A percentile compares a stretch with the other conserved stretches of the same genome.
Conservation (phyloP, 2,329 filamentous ascomycete genomes). For the Blastomyces silverae region DNA sequence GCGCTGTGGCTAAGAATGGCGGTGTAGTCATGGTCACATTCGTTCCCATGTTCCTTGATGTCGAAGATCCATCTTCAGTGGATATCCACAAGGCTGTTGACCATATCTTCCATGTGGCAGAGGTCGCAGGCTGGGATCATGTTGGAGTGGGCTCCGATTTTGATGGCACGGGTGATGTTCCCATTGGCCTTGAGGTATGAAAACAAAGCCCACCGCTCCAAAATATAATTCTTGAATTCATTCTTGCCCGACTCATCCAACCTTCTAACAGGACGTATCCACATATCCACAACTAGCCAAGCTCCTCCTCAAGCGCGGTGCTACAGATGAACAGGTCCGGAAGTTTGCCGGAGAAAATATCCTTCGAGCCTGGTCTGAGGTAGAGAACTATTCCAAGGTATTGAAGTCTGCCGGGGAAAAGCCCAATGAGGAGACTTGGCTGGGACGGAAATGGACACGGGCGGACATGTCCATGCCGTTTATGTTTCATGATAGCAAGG, state of each 20-base stretch:
- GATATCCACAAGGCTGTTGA: constrained; percentile 36
- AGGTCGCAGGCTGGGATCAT: constrained; percentile 30
- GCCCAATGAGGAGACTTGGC: constrained; percentile 22
- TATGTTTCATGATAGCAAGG: constrained; percentile 8
- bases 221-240: no score
- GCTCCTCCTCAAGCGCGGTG: constrained; percentile 14
- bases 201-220: not conserved
- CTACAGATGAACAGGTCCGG: constrained; percentile 35
- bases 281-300: constrained; percentile 15
- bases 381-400: constrained; percentile 14
- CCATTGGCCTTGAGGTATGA: constrained; percentile 25
- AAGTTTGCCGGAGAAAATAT: constrained; percentile 38
- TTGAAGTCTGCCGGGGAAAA: constrained; percentile 21
- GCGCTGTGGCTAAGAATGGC: constrained; percentile 32
- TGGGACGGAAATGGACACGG: constrained; percentile 17
- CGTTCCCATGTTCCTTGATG: constrained; percentile 31
- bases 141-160: constrained; percentile 35
- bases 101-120: constrained; percentile 33
- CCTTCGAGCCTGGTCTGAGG: constrained; percentile 24
- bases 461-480: constrained; percentile 4
- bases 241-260: not conserved
- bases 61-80: constrained; percentile 27
- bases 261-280: constrained; percentile 21
- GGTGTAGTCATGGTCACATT: constrained; percentile 41
- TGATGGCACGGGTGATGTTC: constrained; percentile 27